Conservation (phyloP, 768 basidiomycete genomes). For the Mycena pura region DNA sequence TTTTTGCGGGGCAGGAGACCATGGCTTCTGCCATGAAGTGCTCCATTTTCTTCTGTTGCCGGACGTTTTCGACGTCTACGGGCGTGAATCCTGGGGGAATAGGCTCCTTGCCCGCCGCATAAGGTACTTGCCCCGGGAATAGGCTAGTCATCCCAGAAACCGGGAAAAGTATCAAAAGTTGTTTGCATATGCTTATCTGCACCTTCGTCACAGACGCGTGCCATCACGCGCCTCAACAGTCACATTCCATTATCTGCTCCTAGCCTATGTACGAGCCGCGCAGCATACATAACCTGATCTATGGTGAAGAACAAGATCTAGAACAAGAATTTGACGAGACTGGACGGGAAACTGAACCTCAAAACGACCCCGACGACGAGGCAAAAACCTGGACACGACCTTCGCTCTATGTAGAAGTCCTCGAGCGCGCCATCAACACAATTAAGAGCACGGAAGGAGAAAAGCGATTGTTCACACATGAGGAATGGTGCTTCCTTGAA, state of each 20-base stretch:
- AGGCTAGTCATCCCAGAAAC: constrained; percentile 24
- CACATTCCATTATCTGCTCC: not conserved
- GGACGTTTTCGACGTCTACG: constrained; percentile 72
- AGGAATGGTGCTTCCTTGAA: constrained; percentile 10
- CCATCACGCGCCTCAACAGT: constrained; percentile 4
- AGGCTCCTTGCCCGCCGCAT: constrained; percentile 86
- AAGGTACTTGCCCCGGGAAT: constrained; percentile 68
- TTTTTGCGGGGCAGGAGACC: constrained; percentile 90
- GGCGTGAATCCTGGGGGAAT: constrained; percentile 84
- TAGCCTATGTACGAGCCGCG: constrained; percentile 5
- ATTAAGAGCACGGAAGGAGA: not conserved
- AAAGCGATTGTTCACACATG: not conserved
- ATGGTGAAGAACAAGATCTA: not conserved
- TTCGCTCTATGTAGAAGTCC: constrained; percentile 12
- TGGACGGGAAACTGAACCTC: not conserved
- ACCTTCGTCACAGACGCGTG: constrained; percentile 8
- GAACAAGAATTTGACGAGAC: constrained; percentile 6
- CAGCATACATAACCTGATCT: constrained; percentile 12
- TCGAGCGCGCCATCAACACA: constrained; percentile 21
- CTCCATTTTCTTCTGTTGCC: constrained; percentile 82
- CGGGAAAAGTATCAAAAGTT: too few species aligned
- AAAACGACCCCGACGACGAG: not conserved
- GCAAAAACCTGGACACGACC: not conserved
- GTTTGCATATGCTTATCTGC: not conserved
- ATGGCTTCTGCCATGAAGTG: constrained; percentile 70